phyloP scores from a whole-genome alignment of 2,329 filamentous ascomycete species.

The Fusarium mexicanum region DNA sequence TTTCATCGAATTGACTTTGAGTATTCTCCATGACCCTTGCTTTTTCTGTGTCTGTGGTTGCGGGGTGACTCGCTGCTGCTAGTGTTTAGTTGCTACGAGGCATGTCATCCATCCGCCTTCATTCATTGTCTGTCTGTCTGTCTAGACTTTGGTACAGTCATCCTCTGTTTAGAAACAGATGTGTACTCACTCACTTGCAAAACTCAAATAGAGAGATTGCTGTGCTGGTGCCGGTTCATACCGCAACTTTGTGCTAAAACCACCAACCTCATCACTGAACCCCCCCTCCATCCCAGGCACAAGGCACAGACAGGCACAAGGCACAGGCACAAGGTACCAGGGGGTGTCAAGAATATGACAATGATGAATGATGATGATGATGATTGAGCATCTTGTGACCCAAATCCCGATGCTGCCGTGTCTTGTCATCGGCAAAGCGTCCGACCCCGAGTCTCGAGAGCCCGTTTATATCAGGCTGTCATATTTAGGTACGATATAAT shows the following conservation, averaged over 20 bases:
- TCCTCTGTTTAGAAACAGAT: background rate
- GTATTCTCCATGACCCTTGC: constrained; percentile 28
- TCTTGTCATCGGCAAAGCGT: background rate
- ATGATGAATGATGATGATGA: constrained; percentile 11
- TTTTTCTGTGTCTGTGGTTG: constrained; percentile 32
- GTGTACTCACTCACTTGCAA: background rate
- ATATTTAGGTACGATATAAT: background rate
- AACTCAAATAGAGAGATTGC: background rate
- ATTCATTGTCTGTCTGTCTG: constrained; percentile 30
- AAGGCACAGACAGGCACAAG: constrained; percentile 18
- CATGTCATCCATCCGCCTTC: constrained; percentile 24
- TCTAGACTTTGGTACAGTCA: constrained; percentile 16
- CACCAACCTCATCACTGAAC: background rate
- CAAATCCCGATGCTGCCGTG: constrained; percentile 8
- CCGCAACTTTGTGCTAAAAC: constrained; percentile 21
- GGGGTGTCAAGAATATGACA: constrained; percentile 16
- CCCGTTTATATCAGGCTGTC: background rate
- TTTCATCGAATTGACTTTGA: constrained; percentile 21
- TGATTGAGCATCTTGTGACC: constrained; percentile 7
- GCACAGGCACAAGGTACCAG: constrained; percentile 19
- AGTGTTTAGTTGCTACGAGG: constrained; percentile 25
- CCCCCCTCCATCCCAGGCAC: constrained; percentile 24
- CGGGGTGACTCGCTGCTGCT: constrained; percentile 40
- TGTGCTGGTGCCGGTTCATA: constrained; percentile 24
- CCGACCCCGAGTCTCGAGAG: background rate